A percentile compares a stretch with the other conserved stretches of the same genome.
phyloP scores from a whole-genome alignment of 1,139 yeast genomes.

The Hyphopichia burtonii region DNA sequence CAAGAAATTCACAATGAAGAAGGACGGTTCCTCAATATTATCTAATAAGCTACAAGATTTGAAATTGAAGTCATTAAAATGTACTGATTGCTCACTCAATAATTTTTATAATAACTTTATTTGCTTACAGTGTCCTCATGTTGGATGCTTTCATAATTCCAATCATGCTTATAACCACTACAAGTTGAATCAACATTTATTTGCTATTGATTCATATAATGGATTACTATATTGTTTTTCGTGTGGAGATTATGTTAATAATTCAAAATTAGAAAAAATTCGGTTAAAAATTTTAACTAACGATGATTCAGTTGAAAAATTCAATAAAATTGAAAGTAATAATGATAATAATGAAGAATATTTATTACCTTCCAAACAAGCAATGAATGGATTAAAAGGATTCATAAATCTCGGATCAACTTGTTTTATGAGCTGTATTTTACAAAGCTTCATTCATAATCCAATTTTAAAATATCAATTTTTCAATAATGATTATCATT shows the following conservation, averaged over 20 bases:
- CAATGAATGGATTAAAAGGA: conserved; percentile 79
- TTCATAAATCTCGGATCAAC: conserved; percentile 94
- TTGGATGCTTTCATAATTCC: conserved; percentile 60
- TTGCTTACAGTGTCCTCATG: conserved; percentile 81
- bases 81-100: conserved; percentile 49
- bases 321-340: conserved; percentile 13
- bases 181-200: conserved; percentile 60
- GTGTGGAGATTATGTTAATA: conserved; percentile 72
- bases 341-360: conserved; percentile 27
- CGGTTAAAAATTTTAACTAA: conserved; percentile 30
- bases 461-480: conserved; percentile 80
- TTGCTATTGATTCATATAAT: conserved; percentile 62
- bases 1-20: conserved; percentile 22
- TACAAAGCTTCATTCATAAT: conserved; percentile 85
- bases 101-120: conserved; percentile 54
- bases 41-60: conserved; percentile 32
- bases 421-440: conserved; percentile 88
- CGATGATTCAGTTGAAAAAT: conserved; percentile 5
- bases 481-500: conserved; percentile 61
- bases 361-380: conserved; percentile 53
- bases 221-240: conserved; percentile 74
- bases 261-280: conserved; percentile 52
- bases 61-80: conserved; percentile 45
- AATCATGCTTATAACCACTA: conserved; percentile 66
- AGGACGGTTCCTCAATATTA: conserved; percentile 31